A percentile compares a stretch with the other conserved stretches of the same genome.
Conservation (phyloP, 2,329 filamentous ascomycete genomes). For the Eutypa lata region DNA sequence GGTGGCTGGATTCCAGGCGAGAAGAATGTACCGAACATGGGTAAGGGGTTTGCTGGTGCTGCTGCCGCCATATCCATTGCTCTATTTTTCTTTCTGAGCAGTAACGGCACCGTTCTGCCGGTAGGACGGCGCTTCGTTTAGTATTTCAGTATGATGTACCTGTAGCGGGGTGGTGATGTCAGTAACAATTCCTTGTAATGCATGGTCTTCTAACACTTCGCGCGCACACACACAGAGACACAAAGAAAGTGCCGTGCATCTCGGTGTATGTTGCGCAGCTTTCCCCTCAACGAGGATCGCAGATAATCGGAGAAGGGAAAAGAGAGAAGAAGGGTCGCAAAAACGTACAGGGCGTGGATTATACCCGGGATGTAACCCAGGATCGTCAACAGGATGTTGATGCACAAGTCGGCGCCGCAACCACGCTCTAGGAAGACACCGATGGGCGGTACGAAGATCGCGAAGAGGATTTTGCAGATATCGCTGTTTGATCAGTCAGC, state of each 20-base stretch:
- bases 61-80: not conserved
- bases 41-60: too few species aligned
- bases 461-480: slow-evolving; percentile 69
- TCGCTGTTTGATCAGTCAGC: slow-evolving; percentile 33
- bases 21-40: too few species aligned
- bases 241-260: too few species aligned
- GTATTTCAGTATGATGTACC: slow-evolving; percentile 76
- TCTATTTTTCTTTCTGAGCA: too few species aligned
- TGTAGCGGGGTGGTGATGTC: slow-evolving; percentile 24
- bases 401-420: slow-evolving; percentile 71
- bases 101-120: too few species aligned
- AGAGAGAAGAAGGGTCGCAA: slow-evolving; percentile 9
- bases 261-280: too few species aligned
- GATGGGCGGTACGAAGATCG: slow-evolving; percentile 73
- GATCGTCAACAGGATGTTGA: slow-evolving; percentile 75
- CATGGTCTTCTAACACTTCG: too few species aligned
- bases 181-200: slow-evolving; percentile 1
- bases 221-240: not conserved
- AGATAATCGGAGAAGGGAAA: not conserved
- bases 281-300: too few species aligned
- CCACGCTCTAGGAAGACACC: slow-evolving; percentile 82
- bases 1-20: too few species aligned
- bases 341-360: slow-evolving; percentile 71
- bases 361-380: slow-evolving; percentile 70
- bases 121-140: slow-evolving; percentile 37